Evolutionary conservation across 179 eudicot species (phyloP).

Genomic region (Vitellaria paradoxa): DNA sequence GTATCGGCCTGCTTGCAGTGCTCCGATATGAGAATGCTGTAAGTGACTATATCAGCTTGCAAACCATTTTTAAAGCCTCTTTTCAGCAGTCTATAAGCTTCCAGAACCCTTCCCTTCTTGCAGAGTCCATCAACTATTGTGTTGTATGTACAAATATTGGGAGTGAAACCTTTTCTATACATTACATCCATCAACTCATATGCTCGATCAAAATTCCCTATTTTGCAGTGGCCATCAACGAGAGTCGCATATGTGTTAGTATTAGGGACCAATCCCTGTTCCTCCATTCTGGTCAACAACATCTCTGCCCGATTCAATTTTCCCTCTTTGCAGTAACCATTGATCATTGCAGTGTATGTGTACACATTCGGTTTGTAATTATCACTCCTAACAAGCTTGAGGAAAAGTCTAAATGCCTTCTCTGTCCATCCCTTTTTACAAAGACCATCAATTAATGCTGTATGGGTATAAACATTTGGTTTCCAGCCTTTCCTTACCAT

Average conservation of each 20-base stretch:
- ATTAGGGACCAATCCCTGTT: conserved; percentile 81
- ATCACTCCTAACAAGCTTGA: conserved; percentile 88
- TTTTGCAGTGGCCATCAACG: conserved; percentile 66
- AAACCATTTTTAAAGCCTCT: conserved; percentile 39
- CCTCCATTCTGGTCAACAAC: conserved; percentile 71
- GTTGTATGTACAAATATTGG: conserved; percentile 73
- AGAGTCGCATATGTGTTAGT: conserved; percentile 70
- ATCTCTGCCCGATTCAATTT: conserved; percentile 84
- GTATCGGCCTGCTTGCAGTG: conserved; percentile 51
- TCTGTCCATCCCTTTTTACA: conserved; percentile 98
- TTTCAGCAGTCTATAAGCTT: conserved; percentile 53
- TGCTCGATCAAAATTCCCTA: conserved; percentile 66
- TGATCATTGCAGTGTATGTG: conserved; percentile 86
- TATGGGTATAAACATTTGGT: conserved; percentile 91
- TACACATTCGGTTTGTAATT: conserved; percentile 77
- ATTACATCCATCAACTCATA: conserved; percentile 62
- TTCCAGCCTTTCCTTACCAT: conserved; percentile 86
- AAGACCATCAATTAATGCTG: conserved; percentile 73
- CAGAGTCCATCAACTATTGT: conserved; percentile 57
- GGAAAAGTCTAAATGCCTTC: conserved; percentile 87
- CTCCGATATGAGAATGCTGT: conserved; percentile 70
- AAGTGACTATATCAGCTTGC: conserved; percentile 68
- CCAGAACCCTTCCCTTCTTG: conserved; percentile 65
- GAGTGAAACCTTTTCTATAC: conserved; percentile 40
- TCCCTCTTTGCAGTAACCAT: conserved; percentile 82